Evolutionary conservation across 108 stramenopile genomes (phyloP).

Genomic region (Cyclotella sp.): DNA sequence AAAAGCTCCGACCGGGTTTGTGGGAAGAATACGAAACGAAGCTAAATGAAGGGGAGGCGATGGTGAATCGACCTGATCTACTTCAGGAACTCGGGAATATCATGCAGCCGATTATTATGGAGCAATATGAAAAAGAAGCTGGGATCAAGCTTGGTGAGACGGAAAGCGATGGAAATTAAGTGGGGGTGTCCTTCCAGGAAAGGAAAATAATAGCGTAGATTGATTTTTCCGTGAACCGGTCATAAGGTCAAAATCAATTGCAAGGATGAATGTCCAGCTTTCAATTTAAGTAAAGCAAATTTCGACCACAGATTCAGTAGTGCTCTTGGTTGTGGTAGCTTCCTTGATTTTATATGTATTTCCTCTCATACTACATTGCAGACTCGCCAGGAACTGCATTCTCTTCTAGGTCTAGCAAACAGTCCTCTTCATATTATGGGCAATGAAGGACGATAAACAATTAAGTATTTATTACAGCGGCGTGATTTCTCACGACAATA

Average conservation of each 20-base stretch:
- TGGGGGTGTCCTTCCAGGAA: not conserved
- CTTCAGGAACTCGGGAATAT: conserved; percentile 47
- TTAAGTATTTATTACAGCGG: no score
- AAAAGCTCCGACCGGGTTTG: conserved; percentile 33
- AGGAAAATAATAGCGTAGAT: not conserved
- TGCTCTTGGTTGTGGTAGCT: no score
- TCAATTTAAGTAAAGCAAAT: no score
- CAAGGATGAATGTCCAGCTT: no score
- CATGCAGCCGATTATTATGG: conserved; percentile 41
- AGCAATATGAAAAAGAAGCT: conserved; percentile 40
- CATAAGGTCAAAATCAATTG: conserved; percentile 6
- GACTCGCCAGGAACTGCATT: no score
- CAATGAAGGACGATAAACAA: no score
- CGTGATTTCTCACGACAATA: no score
- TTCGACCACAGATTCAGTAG: no score
- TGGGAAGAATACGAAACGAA: conserved; percentile 49
- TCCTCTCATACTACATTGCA: no score
- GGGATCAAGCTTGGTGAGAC: conserved; percentile 11
- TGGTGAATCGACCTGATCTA: conserved; percentile 44
- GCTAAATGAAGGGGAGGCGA: conserved; percentile 30
- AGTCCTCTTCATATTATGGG: no score
- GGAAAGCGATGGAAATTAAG: not conserved
- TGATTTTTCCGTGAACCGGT: conserved; percentile 8
- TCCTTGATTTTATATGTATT: no score
- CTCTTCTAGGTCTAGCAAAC: no score